Conservation (phyloP, 1,284 basidiomycete species). For the Fistulina hepatica region DNA sequence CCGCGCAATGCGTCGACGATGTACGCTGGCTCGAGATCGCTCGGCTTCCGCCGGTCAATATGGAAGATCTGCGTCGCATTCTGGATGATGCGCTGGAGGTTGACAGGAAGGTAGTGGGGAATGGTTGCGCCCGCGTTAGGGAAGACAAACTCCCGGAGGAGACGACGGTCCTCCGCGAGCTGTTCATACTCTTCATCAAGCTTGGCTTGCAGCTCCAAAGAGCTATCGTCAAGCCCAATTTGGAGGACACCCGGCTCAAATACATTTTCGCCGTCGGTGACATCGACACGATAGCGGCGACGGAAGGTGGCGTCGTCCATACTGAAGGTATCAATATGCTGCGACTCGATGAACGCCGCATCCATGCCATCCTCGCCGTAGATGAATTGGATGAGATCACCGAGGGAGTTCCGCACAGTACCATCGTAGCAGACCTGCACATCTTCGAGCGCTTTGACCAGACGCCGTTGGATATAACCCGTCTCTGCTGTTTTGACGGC, state of each 20-base stretch:
- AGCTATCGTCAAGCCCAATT: conserved; percentile 89
- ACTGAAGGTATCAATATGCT: conserved; percentile 83
- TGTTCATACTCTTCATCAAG: conserved; percentile 85
- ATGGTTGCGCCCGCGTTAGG: conserved; percentile 62
- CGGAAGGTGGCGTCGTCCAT: conserved; percentile 82
- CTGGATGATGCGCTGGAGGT: conserved; percentile 88
- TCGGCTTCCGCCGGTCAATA: conserved; percentile 88
- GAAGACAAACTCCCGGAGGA: conserved; percentile 81
- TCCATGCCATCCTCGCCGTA: conserved; percentile 99
- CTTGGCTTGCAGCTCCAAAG: conserved; percentile 79
- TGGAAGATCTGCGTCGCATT: conserved; percentile 98
- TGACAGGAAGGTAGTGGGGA: conserved; percentile 83
- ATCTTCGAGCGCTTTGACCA: conserved; percentile 97
- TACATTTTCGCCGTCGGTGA: conserved; percentile 65
- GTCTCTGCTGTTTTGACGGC: conserved; percentile 99
- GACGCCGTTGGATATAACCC: conserved; percentile 95
- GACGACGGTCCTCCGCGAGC: conserved; percentile 64
- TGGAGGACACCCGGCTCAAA: conserved; percentile 78
- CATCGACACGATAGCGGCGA: conserved; percentile 86
- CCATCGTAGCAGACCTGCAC: conserved; percentile 98
- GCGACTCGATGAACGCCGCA: conserved; percentile 93
- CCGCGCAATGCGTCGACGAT: conserved; percentile 75
- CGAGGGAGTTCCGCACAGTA: conserved; percentile 93
- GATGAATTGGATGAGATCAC: conserved; percentile 92
- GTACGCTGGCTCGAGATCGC: conserved; percentile 83